phyloP scores from a whole-genome alignment of 345 rosid genomes.

The Fremontodendron californicum region DNA sequence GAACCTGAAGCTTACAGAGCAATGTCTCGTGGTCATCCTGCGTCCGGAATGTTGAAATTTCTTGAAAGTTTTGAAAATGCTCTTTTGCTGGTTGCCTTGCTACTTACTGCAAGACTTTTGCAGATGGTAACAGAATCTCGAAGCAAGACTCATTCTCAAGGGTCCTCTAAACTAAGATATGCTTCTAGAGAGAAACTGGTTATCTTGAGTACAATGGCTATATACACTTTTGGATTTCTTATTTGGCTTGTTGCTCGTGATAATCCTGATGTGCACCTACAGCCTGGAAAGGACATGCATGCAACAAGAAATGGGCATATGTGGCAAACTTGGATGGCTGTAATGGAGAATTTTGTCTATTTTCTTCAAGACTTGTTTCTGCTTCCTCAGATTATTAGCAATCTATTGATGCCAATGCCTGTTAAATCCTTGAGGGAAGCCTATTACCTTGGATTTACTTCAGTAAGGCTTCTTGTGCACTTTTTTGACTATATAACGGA shows the following conservation, averaged over 20 bases:
- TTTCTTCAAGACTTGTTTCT: not conserved
- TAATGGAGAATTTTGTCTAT: not conserved
- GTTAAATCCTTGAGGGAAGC: slow-evolving; percentile 6
- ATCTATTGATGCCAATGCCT: not conserved
- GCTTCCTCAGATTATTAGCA: slow-evolving; percentile 2
- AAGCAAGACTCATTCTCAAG: not conserved
- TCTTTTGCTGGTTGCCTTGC: not conserved
- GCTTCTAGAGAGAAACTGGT: not conserved
- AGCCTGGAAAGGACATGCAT: not conserved
- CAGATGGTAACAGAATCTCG: not conserved
- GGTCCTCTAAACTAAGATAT: not conserved
- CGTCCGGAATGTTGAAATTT: not conserved
- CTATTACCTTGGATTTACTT: slow-evolving; percentile 1
- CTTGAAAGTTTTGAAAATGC: not conserved
- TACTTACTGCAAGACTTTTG: not conserved
- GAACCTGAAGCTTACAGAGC: not conserved
- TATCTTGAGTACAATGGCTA: not conserved
- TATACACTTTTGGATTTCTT: not conserved
- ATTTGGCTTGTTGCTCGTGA: not conserved
- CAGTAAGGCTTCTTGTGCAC: not conserved
- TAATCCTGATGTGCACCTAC: not conserved
- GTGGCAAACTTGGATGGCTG: not conserved
- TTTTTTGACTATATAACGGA: not conserved
- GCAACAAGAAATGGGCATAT: not conserved
- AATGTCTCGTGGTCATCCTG: not conserved